A percentile compares a stretch with the other conserved stretches of the same genome.
Evolutionary conservation across 2,329 filamentous ascomycete genomes (phyloP).

Genomic region (Botrytis elliptica): DNA sequence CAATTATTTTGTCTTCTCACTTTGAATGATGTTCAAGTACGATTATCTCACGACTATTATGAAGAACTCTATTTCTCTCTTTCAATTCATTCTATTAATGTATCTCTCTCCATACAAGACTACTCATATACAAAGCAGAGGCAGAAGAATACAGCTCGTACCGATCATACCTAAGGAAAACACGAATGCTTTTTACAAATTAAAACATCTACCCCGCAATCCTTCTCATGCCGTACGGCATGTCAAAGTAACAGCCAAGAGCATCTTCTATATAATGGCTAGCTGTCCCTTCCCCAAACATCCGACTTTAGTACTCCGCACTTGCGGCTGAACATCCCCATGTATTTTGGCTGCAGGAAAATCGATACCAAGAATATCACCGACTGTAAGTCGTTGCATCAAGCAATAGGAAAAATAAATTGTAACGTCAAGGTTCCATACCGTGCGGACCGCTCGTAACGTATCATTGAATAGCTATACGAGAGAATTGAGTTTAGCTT

Average conservation of each 20-base stretch:
- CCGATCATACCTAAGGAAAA: background rate
- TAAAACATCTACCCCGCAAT: background rate
- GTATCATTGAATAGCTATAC: background rate
- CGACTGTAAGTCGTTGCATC: background rate
- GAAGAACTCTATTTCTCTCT: background rate
- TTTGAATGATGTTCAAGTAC: background rate
- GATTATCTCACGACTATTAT: background rate
- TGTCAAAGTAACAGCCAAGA: background rate
- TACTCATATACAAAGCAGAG: background rate
- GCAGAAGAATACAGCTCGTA: background rate
- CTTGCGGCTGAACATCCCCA: background rate
- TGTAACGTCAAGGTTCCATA: too few species aligned
- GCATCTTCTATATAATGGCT: background rate
- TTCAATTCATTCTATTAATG: background rate
- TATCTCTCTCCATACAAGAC: background rate
- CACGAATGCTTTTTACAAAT: background rate
- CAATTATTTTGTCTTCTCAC: background rate
- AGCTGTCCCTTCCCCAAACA: background rate
- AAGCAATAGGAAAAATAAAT: too few species aligned
- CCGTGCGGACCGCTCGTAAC: background rate
- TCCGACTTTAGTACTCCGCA: background rate
- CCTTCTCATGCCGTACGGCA: background rate
- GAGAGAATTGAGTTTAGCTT: background rate
- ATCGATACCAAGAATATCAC: background rate
- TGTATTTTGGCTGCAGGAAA: background rate